These are phyloP conservation scores for Russula sp. DNA, from an alignment of 768 basidiomycete species.

Conservation along the genomic window DNA sequence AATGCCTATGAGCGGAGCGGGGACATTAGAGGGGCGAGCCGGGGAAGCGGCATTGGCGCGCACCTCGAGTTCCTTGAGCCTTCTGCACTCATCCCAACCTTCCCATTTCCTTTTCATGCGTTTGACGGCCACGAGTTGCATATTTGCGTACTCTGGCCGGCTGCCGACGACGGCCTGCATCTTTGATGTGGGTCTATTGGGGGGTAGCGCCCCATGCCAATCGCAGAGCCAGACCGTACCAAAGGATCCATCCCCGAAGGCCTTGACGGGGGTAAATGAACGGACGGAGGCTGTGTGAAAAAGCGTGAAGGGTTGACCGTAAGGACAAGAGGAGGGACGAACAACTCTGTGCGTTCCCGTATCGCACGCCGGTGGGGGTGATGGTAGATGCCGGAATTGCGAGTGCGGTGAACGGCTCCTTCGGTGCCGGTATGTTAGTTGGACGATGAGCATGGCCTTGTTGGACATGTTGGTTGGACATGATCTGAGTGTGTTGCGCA, in stretches of 20 bases:
- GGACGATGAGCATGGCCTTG: constrained; percentile 31
- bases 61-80: constrained; percentile 93
- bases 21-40: constrained; percentile 27
- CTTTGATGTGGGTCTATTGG: constrained; percentile 85
- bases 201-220: constrained; percentile 95
- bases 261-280: constrained; percentile 92
- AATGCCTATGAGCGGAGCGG: constrained; percentile 60
- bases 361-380: constrained; percentile 62
- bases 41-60: constrained; percentile 35
- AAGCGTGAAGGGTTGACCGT: background rate
- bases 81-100: constrained; percentile 96
- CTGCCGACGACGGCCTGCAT: constrained; percentile 96
- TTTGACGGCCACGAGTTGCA: constrained; percentile 94
- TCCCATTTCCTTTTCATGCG: constrained; percentile 98
- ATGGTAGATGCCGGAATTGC: constrained; percentile 78
- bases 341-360: constrained; percentile 49
- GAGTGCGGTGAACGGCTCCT: constrained; percentile 63
- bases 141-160: constrained; percentile 90
- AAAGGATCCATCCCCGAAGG: constrained; percentile 96
- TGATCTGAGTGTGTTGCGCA: constrained; percentile 53
- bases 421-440: constrained; percentile 34
- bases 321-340: background rate
- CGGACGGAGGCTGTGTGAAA: constrained; percentile 67
- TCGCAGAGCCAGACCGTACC: constrained; percentile 99
- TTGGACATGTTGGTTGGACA: constrained; percentile 40